Conservation (phyloP, 306 rosid species). For the Trifolium repens region DNA sequence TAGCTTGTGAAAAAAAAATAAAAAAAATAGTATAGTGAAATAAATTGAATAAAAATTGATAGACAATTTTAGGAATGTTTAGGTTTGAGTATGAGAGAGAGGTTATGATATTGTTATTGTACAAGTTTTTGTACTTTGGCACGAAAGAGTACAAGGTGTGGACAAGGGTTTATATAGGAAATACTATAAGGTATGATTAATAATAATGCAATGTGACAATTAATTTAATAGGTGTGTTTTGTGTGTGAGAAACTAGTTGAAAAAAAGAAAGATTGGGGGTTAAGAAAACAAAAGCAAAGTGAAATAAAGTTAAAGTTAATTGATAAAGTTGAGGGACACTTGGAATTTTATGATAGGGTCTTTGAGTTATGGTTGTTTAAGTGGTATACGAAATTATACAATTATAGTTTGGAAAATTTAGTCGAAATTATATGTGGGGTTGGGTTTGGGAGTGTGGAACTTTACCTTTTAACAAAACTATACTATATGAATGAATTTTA, state of each 20-base stretch:
- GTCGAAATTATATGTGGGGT: conserved; percentile 38
- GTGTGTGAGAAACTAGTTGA: conserved; percentile 25
- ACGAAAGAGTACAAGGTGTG: conserved; percentile 51
- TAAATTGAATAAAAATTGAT: not conserved
- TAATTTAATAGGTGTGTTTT: conserved; percentile 13
- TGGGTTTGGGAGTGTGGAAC: conserved; percentile 1
- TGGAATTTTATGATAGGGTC: conserved; percentile 38
- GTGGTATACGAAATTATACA: conserved; percentile 30
- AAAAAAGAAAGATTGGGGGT: conserved; percentile 44
- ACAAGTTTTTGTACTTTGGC: conserved; percentile 40
- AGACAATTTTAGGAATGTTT: not conserved
- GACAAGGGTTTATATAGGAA: conserved; percentile 46
- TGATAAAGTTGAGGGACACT: conserved; percentile 41
- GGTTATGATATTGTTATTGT: not conserved
- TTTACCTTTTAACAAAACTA: conserved; percentile 22
- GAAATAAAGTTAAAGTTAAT: conserved; percentile 33
- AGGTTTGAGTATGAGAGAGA: not conserved
- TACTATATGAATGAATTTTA: not conserved
- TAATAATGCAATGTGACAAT: not conserved
- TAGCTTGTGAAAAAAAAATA: not conserved
- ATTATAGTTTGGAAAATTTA: conserved; percentile 26
- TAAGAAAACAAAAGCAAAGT: conserved; percentile 48
- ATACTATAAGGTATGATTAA: not conserved
- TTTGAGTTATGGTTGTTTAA: conserved; percentile 25
- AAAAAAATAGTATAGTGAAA: not conserved